Evolutionary conservation across 495 filamentous ascomycete species (phyloP).

Genomic region (Delitschia confertaspora): DNA sequence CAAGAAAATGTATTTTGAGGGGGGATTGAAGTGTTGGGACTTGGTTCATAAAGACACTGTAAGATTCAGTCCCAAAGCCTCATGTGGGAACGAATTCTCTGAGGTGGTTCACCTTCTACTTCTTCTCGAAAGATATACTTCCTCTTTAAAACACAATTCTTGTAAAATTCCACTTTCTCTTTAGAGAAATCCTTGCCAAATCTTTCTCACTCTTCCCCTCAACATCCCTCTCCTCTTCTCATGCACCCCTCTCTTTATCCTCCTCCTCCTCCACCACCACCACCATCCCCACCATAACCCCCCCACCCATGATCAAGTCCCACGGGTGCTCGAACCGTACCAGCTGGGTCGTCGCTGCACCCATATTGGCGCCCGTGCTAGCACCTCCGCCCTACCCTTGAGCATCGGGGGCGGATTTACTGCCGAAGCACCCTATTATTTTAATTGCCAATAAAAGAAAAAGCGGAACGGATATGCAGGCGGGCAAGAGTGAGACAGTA

Average conservation of each 20-base stretch:
- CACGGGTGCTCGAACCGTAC: not conserved
- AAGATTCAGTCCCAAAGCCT: no score
- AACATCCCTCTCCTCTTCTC: not conserved
- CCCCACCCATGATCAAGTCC: not conserved
- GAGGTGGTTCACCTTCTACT: no score
- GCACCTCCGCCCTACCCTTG: not conserved
- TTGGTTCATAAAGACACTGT: no score
- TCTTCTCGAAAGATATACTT: no score
- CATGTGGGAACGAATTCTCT: no score
- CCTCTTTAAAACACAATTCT: no score
- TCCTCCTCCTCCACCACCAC: not conserved
- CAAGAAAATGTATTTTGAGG: no score
- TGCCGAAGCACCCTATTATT: not conserved
- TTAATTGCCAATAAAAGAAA: not conserved
- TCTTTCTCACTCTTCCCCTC: not conserved
- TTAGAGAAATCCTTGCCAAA: no score
- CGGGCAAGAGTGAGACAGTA: no score
- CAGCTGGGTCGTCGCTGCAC: not conserved
- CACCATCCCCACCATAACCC: not conserved
- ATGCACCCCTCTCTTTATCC: slow-evolving; percentile 1
- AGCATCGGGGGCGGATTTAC: not conserved
- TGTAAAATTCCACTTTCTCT: no score
- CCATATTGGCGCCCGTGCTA: not conserved
- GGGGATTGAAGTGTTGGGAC: no score
- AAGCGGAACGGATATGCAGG: no score